A percentile compares a stretch with the other conserved stretches of the same genome.
Conservation (phyloP, 1,284 basidiomycete genomes). For the Melampsora larici-populina region DNA sequence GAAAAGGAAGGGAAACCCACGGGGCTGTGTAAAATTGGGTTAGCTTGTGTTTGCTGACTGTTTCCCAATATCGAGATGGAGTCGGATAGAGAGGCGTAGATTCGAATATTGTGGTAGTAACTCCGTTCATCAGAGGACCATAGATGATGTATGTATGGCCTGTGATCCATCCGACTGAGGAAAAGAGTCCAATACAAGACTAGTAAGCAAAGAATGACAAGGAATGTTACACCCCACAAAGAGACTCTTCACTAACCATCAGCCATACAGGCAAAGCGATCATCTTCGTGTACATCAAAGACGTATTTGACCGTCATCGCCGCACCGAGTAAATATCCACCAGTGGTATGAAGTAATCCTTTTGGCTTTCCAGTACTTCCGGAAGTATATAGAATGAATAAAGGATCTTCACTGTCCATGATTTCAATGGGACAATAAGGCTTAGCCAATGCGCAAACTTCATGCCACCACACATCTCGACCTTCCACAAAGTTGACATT, state of each 20-base stretch:
- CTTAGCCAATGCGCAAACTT: constrained; percentile 78
- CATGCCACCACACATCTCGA: constrained; percentile 95
- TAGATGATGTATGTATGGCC: constrained; percentile 98
- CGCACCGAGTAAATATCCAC: constrained; percentile 60
- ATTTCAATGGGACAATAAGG: constrained; percentile 82
- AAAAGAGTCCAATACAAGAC: constrained; percentile 49
- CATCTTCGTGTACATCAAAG: constrained; percentile 77
- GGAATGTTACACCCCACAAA: constrained; percentile 45
- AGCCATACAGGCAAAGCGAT: constrained; percentile 90
- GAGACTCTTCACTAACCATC: constrained; percentile 57
- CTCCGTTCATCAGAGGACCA: constrained; percentile 81
- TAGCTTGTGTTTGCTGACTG: constrained; percentile 85
- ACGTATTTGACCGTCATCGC: constrained; percentile 70
- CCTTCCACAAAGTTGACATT: constrained; percentile 77
- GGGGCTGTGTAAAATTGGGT: constrained; percentile 60
- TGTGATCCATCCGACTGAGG: constrained; percentile 88
- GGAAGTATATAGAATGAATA: constrained; percentile 84
- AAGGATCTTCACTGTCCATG: constrained; percentile 85
- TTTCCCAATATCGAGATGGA: constrained; percentile 94
- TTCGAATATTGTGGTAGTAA: constrained; percentile 91
- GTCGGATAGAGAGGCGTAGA: constrained; percentile 95
- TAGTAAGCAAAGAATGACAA: constrained; percentile 46
- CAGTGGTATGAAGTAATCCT: constrained; percentile 92
- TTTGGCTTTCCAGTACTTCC: constrained; percentile 96
- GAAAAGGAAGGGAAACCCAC: neutral